Evolutionary conservation across 805 yeast species (phyloP).

Genomic region (Pichia rugopelliculosa): DNA sequence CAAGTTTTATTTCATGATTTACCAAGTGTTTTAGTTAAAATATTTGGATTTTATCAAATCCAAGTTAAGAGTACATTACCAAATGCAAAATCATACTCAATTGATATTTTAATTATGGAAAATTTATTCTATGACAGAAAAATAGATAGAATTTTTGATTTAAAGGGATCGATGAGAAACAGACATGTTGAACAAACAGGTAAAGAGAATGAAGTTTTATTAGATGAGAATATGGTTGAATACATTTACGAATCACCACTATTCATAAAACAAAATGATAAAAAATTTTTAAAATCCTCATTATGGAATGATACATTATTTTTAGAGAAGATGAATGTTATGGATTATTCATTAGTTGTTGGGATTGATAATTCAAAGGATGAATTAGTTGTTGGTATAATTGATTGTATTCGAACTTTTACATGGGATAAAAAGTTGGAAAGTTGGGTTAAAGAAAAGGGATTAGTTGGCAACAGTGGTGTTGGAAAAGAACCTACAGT

Average conservation of each 20-base stretch:
- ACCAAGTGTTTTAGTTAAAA: slow-evolving; percentile 90
- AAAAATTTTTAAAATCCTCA: slow-evolving; percentile 76
- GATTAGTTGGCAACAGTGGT: slow-evolving; percentile 70
- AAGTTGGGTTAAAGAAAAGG: slow-evolving; percentile 97
- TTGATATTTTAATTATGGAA: slow-evolving; percentile 94
- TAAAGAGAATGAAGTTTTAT: slow-evolving; percentile 82
- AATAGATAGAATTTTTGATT: slow-evolving; percentile 81
- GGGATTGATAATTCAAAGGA: slow-evolving; percentile 72
- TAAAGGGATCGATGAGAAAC: slow-evolving; percentile 97
- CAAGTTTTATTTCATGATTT: slow-evolving; percentile 92
- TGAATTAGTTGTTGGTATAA: slow-evolving; percentile 85
- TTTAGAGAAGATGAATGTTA: slow-evolving; percentile 92
- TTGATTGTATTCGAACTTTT: slow-evolving; percentile 88
- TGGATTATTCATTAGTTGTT: slow-evolving; percentile 94
- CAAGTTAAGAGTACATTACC: slow-evolving; percentile 74
- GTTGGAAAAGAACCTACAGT: slow-evolving; percentile 93
- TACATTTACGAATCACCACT: slow-evolving; percentile 94
- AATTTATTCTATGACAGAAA: slow-evolving; percentile 80
- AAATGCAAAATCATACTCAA: slow-evolving; percentile 61
- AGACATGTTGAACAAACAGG: slow-evolving; percentile 97
- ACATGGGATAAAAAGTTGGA: slow-evolving; percentile 99
- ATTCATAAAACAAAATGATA: slow-evolving; percentile 88
- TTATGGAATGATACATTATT: slow-evolving; percentile 93
- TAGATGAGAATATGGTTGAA: slow-evolving; percentile 98
- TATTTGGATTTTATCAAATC: slow-evolving; percentile 92